Conservation (phyloP, 345 rosid species). For the Rubroshorea leprosula region DNA sequence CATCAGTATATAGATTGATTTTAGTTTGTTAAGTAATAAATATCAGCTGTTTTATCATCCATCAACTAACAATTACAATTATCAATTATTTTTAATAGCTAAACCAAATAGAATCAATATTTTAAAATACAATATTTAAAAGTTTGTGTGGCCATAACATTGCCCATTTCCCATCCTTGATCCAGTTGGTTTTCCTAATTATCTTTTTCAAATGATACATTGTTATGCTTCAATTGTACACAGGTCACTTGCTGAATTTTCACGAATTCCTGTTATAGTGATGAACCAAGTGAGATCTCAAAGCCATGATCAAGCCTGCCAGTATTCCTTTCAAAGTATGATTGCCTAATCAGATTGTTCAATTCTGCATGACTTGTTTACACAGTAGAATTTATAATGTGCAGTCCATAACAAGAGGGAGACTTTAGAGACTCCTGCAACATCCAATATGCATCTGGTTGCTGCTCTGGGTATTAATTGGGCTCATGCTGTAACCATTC, state of each 20-base stretch:
- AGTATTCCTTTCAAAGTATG: conserved; percentile 68
- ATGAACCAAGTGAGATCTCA: conserved; percentile 80
- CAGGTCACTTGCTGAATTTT: conserved; percentile 83
- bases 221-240: not conserved
- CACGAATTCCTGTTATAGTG: conserved; percentile 72
- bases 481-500: conserved; percentile 85
- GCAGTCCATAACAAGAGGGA: conserved; percentile 37
- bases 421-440: conserved; percentile 23
- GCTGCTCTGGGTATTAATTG: conserved; percentile 80
- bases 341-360: conserved; percentile 13
- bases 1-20: no score
- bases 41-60: no score
- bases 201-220: conserved; percentile 9
- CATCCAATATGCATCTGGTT: conserved; percentile 63
- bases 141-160: no score
- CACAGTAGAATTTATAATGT: conserved; percentile 8
- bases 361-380: conserved; percentile 7
- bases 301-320: conserved; percentile 38
- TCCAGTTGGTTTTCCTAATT: conserved; percentile 4
- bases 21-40: no score
- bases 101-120: no score
- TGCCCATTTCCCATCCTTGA: not conserved
- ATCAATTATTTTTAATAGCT: no score
- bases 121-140: no score
- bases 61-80: no score